Percentiles rank a stretch among this genome's conserved stretches.
Conservation (phyloP, 768 basidiomycete genomes). For the Rickenella mellea region DNA sequence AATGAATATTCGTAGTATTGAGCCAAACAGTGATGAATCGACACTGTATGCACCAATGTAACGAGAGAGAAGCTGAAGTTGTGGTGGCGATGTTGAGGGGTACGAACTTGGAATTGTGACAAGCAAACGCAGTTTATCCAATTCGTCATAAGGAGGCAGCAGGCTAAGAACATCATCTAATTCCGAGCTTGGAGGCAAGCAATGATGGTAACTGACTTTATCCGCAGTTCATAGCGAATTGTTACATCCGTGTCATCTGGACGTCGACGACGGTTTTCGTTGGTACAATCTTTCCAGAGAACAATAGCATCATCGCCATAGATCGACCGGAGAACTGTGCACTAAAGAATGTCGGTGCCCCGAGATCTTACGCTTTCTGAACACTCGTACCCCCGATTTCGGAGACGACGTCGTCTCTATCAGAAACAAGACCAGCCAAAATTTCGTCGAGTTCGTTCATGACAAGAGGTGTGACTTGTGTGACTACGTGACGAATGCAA, state of each 20-base stretch:
- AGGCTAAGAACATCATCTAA: constrained; percentile 26
- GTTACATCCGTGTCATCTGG: constrained; percentile 17
- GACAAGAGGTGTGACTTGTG: neutral
- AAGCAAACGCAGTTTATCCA: constrained; percentile 27
- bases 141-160: constrained; percentile 40
- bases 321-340: constrained; percentile 68
- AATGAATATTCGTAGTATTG: constrained; percentile 71
- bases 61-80: constrained; percentile 75
- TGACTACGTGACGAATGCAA: too few relatives aligned
- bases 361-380: constrained; percentile 5
- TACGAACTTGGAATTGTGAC: constrained; percentile 43
- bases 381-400: constrained; percentile 33
- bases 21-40: constrained; percentile 65
- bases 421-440: constrained; percentile 20
- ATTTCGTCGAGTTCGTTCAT: constrained; percentile 15
- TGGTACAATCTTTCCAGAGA: constrained; percentile 43
- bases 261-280: constrained; percentile 11
- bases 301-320: constrained; percentile 62
- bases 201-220: constrained; percentile 42
- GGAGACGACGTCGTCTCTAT: constrained; percentile 30
- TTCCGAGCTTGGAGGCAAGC: constrained; percentile 7
- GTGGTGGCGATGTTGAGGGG: constrained; percentile 61
- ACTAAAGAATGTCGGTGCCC: constrained; percentile 5
- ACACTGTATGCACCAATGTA: constrained; percentile 78
- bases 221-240: constrained; percentile 54